These are phyloP conservation scores for Pichia sp. DNA, from an alignment of 1,139 yeast species.

Conservation along the genomic window DNA sequence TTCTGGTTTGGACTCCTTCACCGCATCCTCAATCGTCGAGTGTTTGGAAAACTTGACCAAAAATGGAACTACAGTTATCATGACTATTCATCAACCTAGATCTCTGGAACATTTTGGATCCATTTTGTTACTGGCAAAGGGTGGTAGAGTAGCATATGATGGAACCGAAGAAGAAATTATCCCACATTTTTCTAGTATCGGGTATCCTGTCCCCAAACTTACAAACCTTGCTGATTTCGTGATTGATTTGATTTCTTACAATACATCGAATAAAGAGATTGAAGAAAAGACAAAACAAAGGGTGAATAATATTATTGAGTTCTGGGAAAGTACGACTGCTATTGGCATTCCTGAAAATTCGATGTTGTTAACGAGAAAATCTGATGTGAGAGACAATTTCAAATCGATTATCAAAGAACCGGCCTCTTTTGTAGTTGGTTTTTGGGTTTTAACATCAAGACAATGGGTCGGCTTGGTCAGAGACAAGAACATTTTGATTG, in stretches of 20 bases:
- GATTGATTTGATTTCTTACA: constrained; percentile 67
- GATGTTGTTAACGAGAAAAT: constrained; percentile 9
- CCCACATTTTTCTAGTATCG: constrained; percentile 44
- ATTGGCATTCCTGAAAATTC: constrained; percentile 1
- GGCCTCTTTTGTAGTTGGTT: constrained; percentile 39
- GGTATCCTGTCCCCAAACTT: constrained; percentile 54
- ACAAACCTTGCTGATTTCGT: constrained; percentile 73
- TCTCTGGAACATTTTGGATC: constrained; percentile 64
- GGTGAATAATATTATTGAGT: constrained; percentile 37
- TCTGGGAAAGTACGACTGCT: constrained; percentile 36
- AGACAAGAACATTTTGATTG: constrained; percentile 59
- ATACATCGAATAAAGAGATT: constrained; percentile 38
- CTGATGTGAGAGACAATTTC: constrained; percentile 22
- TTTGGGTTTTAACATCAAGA: constrained; percentile 41
- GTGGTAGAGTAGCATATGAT: constrained; percentile 69
- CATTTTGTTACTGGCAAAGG: constrained; percentile 64
- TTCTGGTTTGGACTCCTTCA: constrained; percentile 80
- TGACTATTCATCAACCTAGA: constrained; percentile 86
- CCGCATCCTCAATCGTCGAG: constrained; percentile 65
- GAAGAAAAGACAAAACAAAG: constrained; percentile 45
- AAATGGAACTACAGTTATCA: constrained; percentile 66
- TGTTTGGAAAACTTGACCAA: constrained; percentile 52
- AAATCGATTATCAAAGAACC: constrained; percentile 28
- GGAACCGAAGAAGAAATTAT: constrained; percentile 50
- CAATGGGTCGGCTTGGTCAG: constrained; percentile 55